These are phyloP conservation scores for Yamadazyma akitaensis DNA, from an alignment of 805 yeast species.

Conservation along the genomic window DNA sequence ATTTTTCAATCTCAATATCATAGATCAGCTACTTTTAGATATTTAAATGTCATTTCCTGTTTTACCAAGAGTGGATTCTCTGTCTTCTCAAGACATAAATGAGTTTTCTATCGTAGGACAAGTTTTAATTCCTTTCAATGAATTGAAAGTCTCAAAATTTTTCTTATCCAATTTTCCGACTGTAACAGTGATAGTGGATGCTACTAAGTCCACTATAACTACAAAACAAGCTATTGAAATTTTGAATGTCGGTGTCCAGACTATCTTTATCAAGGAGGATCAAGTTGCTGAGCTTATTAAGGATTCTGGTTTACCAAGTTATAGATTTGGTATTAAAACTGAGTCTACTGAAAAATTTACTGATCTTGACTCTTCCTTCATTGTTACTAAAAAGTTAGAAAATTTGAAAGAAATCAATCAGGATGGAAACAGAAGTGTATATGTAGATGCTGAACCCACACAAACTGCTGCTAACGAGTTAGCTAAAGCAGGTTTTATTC, in stretches of 20 bases:
- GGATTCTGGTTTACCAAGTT: conserved; percentile 50
- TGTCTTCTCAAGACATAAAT: conserved; percentile 9
- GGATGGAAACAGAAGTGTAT: conserved; percentile 31
- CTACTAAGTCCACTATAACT: conserved; percentile 21
- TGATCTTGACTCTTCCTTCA: conserved; percentile 15
- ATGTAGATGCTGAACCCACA: conserved; percentile 15
- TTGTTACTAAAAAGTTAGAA: conserved; percentile 18
- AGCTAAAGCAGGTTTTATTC: conserved; percentile 28
- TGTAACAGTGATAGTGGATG: conserved; percentile 31
- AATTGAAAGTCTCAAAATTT: conserved; percentile 29
- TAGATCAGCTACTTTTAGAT: background rate
- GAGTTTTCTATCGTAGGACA: conserved; percentile 33
- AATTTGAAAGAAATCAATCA: conserved; percentile 17
- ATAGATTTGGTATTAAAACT: conserved; percentile 37
- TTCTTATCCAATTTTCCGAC: conserved; percentile 30
- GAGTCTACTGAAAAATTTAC: conserved; percentile 9
- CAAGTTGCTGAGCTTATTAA: conserved; percentile 28
- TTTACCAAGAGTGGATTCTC: conserved; percentile 31
- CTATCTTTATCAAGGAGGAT: conserved; percentile 37
- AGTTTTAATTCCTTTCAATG: conserved; percentile 26
- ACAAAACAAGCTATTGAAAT: conserved; percentile 48
- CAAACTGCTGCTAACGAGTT: conserved; percentile 26
- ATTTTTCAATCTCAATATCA: conserved; percentile 5
- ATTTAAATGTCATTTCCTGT: conserved; percentile 36
- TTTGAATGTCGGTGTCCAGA: conserved; percentile 59